phyloP scores from a whole-genome alignment of 2,329 filamentous ascomycete species.

The Colletotrichum liriopes region DNA sequence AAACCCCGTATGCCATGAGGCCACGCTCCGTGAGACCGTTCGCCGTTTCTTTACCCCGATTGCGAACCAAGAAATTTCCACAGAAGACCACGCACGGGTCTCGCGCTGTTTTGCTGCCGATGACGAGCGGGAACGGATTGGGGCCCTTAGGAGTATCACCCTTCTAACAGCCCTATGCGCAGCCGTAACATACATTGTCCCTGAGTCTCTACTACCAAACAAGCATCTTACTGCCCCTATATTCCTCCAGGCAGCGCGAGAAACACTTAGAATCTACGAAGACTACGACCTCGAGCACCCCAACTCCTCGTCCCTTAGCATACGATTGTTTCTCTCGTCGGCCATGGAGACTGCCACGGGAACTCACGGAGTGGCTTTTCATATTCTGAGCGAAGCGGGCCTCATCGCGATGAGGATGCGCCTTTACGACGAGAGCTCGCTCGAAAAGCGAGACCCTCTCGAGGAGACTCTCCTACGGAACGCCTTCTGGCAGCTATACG shows the following conservation, averaged over 20 bases:
- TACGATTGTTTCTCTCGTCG: constrained; percentile 63
- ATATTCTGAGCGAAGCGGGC: constrained; percentile 61
- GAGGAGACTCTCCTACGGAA: constrained; percentile 57
- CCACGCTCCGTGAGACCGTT: no score
- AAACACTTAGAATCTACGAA: constrained; percentile 56
- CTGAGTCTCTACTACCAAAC: constrained; percentile 58
- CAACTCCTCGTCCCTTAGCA: constrained; percentile 58
- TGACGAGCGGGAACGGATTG: constrained; percentile 7
- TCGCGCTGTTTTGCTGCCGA: constrained; percentile 3
- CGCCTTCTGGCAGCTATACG: constrained; percentile 59
- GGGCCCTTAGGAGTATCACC: constrained; percentile 47
- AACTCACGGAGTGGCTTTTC: constrained; percentile 40
- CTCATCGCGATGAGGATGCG: constrained; percentile 60
- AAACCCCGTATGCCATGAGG: no score
- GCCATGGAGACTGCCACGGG: constrained; percentile 56
- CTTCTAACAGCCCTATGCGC: constrained; percentile 61
- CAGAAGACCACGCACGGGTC: no score
- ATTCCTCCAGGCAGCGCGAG: constrained; percentile 58
- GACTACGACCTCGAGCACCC: constrained; percentile 60
- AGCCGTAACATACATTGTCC: constrained; percentile 50
- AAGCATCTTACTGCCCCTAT: constrained; percentile 55
- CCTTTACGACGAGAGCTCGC: constrained; percentile 57
- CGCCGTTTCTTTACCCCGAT: no score
- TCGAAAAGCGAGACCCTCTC: constrained; percentile 52
- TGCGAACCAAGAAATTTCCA: no score